These are phyloP conservation scores for Friedmanniomyces simplex DNA, from an alignment of 495 filamentous ascomycete species.

Conservation along the genomic window DNA sequence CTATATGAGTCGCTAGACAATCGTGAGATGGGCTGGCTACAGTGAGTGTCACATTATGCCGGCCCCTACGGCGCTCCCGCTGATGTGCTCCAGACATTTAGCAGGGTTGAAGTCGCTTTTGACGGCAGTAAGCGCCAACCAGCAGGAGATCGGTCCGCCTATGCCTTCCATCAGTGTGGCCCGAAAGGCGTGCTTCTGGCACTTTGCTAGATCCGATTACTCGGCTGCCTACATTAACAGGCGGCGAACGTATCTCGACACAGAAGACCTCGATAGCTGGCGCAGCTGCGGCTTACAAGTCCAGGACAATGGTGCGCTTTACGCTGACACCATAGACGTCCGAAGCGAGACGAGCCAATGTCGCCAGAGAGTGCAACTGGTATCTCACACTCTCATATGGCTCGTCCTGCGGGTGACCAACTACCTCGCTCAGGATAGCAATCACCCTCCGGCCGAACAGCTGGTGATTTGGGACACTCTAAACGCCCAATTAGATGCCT, in stretches of 20 bases:
- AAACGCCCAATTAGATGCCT: slow-evolving; percentile 46
- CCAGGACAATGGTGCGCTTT: slow-evolving; percentile 39
- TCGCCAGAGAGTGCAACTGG: slow-evolving; percentile 43
- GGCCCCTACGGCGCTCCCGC: background rate
- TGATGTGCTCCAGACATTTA: slow-evolving; percentile 7
- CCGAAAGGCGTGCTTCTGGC: slow-evolving; percentile 53
- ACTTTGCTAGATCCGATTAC: slow-evolving; percentile 55
- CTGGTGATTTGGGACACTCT: slow-evolving; percentile 49
- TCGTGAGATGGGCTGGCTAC: slow-evolving; percentile 14
- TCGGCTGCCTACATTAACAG: slow-evolving; percentile 47
- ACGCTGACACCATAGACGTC: slow-evolving; percentile 33
- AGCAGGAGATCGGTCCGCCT: background rate
- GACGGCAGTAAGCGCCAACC: background rate
- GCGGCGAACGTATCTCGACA: slow-evolving; percentile 48
- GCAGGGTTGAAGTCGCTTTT: slow-evolving; percentile 16
- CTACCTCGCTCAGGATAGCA: slow-evolving; percentile 43
- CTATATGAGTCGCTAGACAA: slow-evolving; percentile 52
- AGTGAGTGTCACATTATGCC: background rate
- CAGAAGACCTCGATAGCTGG: slow-evolving; percentile 50
- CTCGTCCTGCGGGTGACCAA: slow-evolving; percentile 54
- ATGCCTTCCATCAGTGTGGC: slow-evolving; percentile 26
- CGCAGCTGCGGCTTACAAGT: slow-evolving; percentile 49
- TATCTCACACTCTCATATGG: slow-evolving; percentile 53
- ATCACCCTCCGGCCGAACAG: slow-evolving; percentile 32
- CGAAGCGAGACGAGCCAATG: slow-evolving; percentile 45